Base-by-base conservation (phyloP, 2,329 filamentous ascomycete genomes). In the Pseudogymnoascus sp. region DNA sequence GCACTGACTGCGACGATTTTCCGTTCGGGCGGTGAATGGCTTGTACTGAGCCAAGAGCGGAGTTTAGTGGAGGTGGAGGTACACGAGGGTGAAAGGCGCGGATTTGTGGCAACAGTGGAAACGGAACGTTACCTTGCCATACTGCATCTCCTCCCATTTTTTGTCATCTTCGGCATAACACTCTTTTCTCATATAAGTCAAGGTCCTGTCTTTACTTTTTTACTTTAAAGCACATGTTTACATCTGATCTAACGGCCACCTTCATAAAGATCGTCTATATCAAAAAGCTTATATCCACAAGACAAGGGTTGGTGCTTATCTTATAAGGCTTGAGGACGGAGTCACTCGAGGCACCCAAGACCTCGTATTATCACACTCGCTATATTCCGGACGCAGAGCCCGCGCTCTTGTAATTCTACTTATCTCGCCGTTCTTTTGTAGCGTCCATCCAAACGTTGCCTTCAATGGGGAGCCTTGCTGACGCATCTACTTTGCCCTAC, bases 401-500 rank as follows among this genome's bases (percentile, higher is more conserved):
- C 29, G 13, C 48, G 29, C 29, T n/a, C 29, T 18, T 55, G 48
- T 4, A 15, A 33, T 12, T 55, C n/a, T 18, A 55, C n/a, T 33
- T 21, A 18, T 21, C 48, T 55, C 15, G 10, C n/a, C 5, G 15
- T 13, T 18, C 27, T 55, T 35, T 9, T 21, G 35, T 18, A 13
- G n/a, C 29, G 48, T 31, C 27, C 31, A 33, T 31, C 45, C 48
- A 29, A 12, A 27, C 21, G 18, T n/a, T 21, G 29, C 29, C 45
- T 35, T 21, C 48, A 35, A 55, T 55, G 48, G 48, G 48, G 21
- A 55, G 48, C 29, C 15, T 55, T 9, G n/a, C 48, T 21, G 58
- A 37, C 36, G 64, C 27, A 60, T 55, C 29, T 8, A 33, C 18
- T 6, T 33, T 77, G 67, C 87, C 88, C 0, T 96, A 88, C 77